Evolutionary conservation across 352 stramenopile species (phyloP).

Genomic region (Phytophthora syringae): DNA sequence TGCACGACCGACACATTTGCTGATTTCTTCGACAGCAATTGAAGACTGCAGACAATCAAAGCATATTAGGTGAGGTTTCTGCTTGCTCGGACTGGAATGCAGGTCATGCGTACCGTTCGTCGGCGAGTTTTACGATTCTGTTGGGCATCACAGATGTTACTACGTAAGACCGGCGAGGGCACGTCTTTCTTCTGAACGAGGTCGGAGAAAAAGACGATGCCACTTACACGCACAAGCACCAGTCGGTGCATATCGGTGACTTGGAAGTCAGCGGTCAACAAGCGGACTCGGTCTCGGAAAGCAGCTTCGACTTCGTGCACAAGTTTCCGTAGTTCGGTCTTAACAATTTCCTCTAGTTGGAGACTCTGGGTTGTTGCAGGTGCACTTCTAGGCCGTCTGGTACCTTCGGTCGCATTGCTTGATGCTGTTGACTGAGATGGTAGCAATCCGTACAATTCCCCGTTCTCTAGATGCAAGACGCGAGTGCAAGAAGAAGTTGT

Average conservation of each 20-base stretch:
- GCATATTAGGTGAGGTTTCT: conserved; percentile 1
- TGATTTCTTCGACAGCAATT: conserved; percentile 18
- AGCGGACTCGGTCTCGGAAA: conserved; percentile 48
- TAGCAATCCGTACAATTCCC: conserved; percentile 40
- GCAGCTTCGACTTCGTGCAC: conserved; percentile 53
- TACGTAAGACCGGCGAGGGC: neutral
- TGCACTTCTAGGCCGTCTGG: conserved; percentile 25
- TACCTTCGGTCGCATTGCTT: conserved; percentile 7
- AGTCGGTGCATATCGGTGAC: conserved; percentile 61
- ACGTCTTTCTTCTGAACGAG: conserved; percentile 34
- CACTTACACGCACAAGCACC: conserved; percentile 59
- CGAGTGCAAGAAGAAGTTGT: conserved; percentile 47
- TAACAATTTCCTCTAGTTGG: conserved; percentile 56
- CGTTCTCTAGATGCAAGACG: conserved; percentile 42
- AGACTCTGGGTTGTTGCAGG: conserved; percentile 24
- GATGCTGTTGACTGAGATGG: conserved; percentile 17
- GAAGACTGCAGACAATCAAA: conserved; percentile 18
- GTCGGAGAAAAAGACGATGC: conserved; percentile 66
- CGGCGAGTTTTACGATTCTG: neutral
- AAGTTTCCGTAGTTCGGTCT: conserved; percentile 50
- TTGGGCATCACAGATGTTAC: neutral
- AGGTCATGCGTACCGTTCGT: conserved; percentile 14
- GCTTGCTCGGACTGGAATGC: neutral
- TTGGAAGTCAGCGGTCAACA: conserved; percentile 64
- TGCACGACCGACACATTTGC: conserved; percentile 42